Conservation (phyloP, 2,329 filamentous ascomycete genomes). For the Botrytis fragariae region DNA sequence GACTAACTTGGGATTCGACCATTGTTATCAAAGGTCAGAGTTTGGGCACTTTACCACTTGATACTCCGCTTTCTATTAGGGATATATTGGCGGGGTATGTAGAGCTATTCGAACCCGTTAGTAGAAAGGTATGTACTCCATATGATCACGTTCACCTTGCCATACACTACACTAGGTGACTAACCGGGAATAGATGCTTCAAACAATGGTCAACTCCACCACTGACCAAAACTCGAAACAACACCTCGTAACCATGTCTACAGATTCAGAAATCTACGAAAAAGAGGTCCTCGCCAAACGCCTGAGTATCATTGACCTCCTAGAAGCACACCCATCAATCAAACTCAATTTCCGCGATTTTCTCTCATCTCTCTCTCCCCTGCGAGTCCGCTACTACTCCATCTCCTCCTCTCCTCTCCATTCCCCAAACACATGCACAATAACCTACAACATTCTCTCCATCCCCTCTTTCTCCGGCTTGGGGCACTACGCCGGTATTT, state of each 20-base stretch:
- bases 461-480: background rate
- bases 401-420: background rate
- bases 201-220: background rate
- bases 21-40: background rate
- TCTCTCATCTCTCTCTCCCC: background rate
- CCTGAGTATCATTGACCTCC: conserved; percentile 64
- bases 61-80: background rate
- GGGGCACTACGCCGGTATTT: background rate
- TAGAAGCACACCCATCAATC: conserved; percentile 55
- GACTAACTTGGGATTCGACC: conserved; percentile 52
- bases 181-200: background rate
- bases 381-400: background rate
- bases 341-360: background rate
- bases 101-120: background rate
- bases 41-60: background rate
- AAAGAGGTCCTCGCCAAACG: conserved; percentile 34
- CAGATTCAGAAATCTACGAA: background rate
- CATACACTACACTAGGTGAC: background rate
- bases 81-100: background rate
- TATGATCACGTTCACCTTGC: background rate
- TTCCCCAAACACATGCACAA: background rate
- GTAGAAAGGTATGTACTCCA: background rate
- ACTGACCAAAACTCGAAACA: background rate
- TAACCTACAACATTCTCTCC: background rate
- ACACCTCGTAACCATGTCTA: background rate